Evolutionary conservation across 331 rosid species (phyloP).

Genomic region (Phaseolus coccineus): DNA sequence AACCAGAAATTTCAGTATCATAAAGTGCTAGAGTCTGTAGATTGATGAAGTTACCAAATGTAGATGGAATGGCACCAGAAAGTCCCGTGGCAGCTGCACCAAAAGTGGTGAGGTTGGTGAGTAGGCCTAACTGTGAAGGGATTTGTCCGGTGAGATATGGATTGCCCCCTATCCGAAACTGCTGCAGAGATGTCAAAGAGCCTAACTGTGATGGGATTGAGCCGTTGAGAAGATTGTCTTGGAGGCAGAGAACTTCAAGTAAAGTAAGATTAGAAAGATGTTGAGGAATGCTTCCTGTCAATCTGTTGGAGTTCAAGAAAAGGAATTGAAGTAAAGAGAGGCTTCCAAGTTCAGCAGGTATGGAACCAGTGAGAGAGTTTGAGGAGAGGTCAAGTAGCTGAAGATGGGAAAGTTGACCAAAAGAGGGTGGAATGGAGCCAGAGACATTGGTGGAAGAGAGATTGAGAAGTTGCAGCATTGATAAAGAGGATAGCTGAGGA

Average conservation of each 20-base stretch:
- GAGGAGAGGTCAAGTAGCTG: constrained; percentile 83
- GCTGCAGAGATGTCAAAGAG: constrained; percentile 75
- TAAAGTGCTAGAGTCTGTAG: constrained; percentile 83
- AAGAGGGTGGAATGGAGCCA: constrained; percentile 77
- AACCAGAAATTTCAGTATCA: constrained; percentile 75
- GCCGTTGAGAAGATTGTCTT: constrained; percentile 84
- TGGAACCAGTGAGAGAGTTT: constrained; percentile 74
- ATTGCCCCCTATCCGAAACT: constrained; percentile 86
- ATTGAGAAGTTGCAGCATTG: constrained; percentile 84
- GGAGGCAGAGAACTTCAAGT: constrained; percentile 80
- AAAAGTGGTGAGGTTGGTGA: constrained; percentile 80
- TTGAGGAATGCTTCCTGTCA: constrained; percentile 70
- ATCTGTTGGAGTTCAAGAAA: constrained; percentile 71
- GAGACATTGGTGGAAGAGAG: constrained; percentile 91
- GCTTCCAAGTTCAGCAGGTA: constrained; percentile 74
- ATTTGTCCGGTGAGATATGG: constrained; percentile 74
- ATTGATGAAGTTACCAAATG: constrained; percentile 78
- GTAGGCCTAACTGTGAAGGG: constrained; percentile 73
- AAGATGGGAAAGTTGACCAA: constrained; percentile 74
- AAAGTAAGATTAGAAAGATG: constrained; percentile 69
- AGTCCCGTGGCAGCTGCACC: constrained; percentile 87
- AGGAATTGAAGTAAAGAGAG: constrained; percentile 84
- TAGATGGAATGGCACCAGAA: constrained; percentile 74
- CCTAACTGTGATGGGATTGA: constrained; percentile 81
- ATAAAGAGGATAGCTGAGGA: constrained; percentile 70